Evolutionary conservation across 768 basidiomycete species (phyloP), one percentile per base, ranked within the genome.

Genomic region (Chiua virens): DNA sequence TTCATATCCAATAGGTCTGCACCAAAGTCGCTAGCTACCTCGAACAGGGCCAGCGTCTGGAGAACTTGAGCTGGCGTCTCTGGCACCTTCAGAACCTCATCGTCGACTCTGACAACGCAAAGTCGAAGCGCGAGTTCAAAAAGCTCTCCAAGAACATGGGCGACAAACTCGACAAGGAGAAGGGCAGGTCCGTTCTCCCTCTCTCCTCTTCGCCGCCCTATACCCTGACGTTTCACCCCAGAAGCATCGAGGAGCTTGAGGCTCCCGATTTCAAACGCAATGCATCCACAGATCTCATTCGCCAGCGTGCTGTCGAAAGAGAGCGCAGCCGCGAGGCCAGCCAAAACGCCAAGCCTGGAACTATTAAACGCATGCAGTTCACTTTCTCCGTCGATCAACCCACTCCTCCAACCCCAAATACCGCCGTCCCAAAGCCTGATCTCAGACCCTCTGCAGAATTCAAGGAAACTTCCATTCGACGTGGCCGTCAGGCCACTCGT

Each of bases 1-100:
- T 47, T 54, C 47, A 61, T 50, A 4, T 11, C 49, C 1, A 18
- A 25, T 13, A 89, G 88, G 88, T 91, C 68, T 92, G 90, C 74
- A 90, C 90, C 20, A 92, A 92, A 76, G 91, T 93, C 55, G 90
- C 89, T 46, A 82, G 87, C 69, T 92, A 83, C 75, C 88, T 93
- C 67, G 91, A 93, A 73, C 89, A 92, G 68, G 91, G 91, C 42
- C 88, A 90, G 67, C 79, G 91, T 49, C 88, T 93, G 65, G 91
- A 92, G 80, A 93, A 93, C 79, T 73, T 93, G 72, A 87, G 85
- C 60, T 93, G 91, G 91, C 82, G 91, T 65, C 80, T 93, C 69
- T 93, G 91, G 91, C 89, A 92, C 67, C 82, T 93, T 44, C 91
- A 93, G 73, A 89, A 85, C 61, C 82, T 92, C 61, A 92, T 92